Evolutionary conservation across 2,329 filamentous ascomycete genomes (phyloP), one percentile per base, ranked within the genome.

Genomic region (Aquanectria penicillioides): DNA sequence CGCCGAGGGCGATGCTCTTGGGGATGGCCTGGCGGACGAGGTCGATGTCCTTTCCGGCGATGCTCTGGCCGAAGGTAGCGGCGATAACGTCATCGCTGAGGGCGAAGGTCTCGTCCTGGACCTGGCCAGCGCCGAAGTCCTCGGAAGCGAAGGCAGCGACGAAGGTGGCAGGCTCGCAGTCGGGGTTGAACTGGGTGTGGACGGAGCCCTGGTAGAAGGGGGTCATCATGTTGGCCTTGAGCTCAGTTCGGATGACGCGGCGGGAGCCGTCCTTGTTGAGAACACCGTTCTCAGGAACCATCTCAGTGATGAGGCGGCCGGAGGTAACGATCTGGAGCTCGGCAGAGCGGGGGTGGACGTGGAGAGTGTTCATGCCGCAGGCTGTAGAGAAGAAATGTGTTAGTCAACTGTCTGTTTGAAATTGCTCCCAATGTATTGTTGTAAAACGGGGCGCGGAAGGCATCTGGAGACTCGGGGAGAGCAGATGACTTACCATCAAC

Each of bases 301-400:
- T 84, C 65, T 83, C 80, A 37, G 81, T 80, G 52, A 82, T 74
- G 61, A 86, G 71, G 18, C 71, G 74, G 51, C 83, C 84, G 34
- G 79, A 64, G 40, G 80, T 78, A 64, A 85, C 77, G 69, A 84
- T 74, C 61, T 83, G 80, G 48, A 86, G 78, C 74, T 86, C 83
- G 26, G 80, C 77, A 26, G 80, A 79, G 36, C 83, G 82, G 44
- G 81, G 82, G 71, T 86, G 83, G 4, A 82, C 77, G 74, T 86
- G 84, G 15, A 83, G 81, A 7, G 81, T 85, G 76, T 84, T 85
- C 73, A 87, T 82, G 57, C 81, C 83, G 66, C 83, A 87, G 29
- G 78, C 74, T 73, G n/a, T 18, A 20, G 3, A 40, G 17, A n/a
- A 25, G 12, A 12, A 7, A 10, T 7, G 2, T 69, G 59, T 71